phyloP scores from a whole-genome alignment of 176 grass and related monocot species.

The Aegilops sharonensis region DNA sequence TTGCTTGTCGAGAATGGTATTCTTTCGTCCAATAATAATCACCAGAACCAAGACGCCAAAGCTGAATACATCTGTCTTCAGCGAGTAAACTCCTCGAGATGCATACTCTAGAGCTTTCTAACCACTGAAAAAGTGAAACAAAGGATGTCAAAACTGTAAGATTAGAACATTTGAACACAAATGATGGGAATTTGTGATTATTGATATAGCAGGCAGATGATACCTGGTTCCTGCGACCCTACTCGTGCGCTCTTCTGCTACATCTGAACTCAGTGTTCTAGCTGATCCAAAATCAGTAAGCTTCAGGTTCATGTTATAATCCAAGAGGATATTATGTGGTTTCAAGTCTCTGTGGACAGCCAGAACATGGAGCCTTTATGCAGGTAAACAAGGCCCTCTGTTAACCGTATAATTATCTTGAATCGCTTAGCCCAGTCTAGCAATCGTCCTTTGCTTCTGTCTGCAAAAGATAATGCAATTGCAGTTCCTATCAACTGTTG shows the following conservation, averaged over 20 bases:
- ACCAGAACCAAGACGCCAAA: too few relatives aligned
- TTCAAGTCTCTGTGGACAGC: slow-evolving; percentile 51
- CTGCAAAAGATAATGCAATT: too few relatives aligned
- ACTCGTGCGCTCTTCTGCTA: slow-evolving; percentile 20
- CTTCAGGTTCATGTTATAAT: slow-evolving; percentile 35
- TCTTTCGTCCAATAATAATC: too few relatives aligned
- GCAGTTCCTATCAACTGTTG: too few relatives aligned
- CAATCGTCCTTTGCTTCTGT: too few relatives aligned
- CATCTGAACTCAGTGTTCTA: slow-evolving; percentile 29
- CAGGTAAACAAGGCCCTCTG: slow-evolving; percentile 45
- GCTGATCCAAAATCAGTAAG: slow-evolving; percentile 42
- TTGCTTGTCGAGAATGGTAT: too few relatives aligned
- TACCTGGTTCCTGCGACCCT: slow-evolving; percentile 49
- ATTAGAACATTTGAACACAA: neutral
- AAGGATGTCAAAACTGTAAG: neutral
- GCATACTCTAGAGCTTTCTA: slow-evolving; percentile 52
- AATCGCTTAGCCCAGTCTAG: neutral
- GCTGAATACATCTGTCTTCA: too few relatives aligned
- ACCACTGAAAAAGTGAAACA: slow-evolving; percentile 15
- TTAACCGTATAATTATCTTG: slow-evolving; percentile 42
- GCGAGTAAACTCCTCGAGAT: too few relatives aligned
- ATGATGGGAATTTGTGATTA: too few relatives aligned
- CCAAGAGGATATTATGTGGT: slow-evolving; percentile 31
- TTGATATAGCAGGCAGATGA: neutral
- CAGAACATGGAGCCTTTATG: slow-evolving; percentile 28